A percentile compares a stretch with the other conserved stretches of the same genome.
phyloP scores from a whole-genome alignment of 2,329 filamentous ascomycete species.

The Fusarium siculi region DNA sequence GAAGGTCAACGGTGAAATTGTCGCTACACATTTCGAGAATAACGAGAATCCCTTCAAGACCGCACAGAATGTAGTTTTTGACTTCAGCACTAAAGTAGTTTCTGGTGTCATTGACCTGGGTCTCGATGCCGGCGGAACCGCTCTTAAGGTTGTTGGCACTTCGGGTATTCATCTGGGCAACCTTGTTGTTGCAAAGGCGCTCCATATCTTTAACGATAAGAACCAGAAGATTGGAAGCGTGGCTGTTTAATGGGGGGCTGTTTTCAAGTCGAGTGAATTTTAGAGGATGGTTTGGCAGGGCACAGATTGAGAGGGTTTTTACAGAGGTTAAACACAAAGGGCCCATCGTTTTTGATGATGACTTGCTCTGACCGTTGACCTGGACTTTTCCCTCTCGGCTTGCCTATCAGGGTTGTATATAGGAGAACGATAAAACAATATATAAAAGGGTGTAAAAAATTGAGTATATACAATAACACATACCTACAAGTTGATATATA shows the following conservation, averaged over 20 bases:
- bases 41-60: background rate
- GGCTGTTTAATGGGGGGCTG: background rate
- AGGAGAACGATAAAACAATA: background rate
- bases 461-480: too few relatives aligned
- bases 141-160: background rate
- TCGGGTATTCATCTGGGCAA: background rate
- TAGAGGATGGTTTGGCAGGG: too few relatives aligned
- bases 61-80: background rate
- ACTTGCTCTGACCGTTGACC: background rate
- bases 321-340: background rate
- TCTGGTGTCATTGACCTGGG: background rate
- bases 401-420: background rate
- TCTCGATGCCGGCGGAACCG: background rate
- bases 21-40: background rate
- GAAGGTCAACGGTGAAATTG: background rate
- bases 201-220: background rate
- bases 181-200: background rate
- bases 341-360: accelerated
- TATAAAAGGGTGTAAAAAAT: too few relatives aligned
- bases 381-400: background rate
- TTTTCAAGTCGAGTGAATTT: background rate
- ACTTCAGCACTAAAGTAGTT: background rate
- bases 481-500: too few relatives aligned
- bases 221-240: background rate
- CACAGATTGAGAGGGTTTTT: background rate